phyloP scores from a whole-genome alignment of 768 basidiomycete genomes.

The Scleroderma citrinum region DNA sequence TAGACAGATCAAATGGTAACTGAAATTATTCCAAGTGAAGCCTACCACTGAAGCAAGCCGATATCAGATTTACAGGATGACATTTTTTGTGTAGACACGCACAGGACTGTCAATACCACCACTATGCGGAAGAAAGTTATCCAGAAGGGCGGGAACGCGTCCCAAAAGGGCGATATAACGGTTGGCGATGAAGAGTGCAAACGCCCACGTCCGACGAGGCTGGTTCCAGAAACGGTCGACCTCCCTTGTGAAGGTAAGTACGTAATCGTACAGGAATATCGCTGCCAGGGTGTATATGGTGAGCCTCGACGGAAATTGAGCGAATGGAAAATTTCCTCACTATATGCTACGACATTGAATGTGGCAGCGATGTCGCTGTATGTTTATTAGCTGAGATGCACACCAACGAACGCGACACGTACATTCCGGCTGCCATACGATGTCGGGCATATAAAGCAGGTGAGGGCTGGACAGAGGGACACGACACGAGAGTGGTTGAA shows the following conservation, averaged over 20 bases:
- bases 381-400: neutral
- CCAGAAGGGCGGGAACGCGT: constrained; percentile 33
- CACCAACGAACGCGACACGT: neutral
- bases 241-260: constrained; percentile 37
- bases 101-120: neutral
- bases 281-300: constrained; percentile 4
- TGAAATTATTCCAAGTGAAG: too few relatives aligned
- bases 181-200: constrained; percentile 36
- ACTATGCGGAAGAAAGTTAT: constrained; percentile 19
- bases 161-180: constrained; percentile 35
- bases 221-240: constrained; percentile 38
- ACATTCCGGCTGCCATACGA: neutral
- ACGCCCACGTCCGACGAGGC: constrained; percentile 28
- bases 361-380: neutral
- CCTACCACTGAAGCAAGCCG: neutral
- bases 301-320: neutral
- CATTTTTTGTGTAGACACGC: neutral
- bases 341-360: neutral
- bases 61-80: too few relatives aligned
- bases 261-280: constrained; percentile 38
- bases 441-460: neutral
- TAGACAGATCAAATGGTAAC: too few relatives aligned
- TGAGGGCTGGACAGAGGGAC: neutral
- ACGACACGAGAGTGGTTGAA: neutral
- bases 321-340: neutral